Evolutionary conservation across 768 basidiomycete genomes (phyloP).

Genomic region (Panus rudis): DNA sequence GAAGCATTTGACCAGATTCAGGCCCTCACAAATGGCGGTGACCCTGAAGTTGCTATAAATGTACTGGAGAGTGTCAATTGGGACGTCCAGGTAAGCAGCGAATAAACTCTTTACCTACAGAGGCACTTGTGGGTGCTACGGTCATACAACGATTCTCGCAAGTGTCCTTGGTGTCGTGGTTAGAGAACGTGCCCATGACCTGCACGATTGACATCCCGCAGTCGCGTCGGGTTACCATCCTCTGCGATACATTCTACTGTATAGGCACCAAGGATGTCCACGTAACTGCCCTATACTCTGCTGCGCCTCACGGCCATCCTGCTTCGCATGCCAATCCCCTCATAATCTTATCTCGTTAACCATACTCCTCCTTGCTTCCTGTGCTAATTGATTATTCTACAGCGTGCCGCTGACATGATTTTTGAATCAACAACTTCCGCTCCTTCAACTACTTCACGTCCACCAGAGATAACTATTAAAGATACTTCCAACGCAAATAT

Average conservation of each 20-base stretch:
- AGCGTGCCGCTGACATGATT: slow-evolving; percentile 57
- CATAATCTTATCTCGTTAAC: too few species aligned
- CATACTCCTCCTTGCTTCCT: too few species aligned
- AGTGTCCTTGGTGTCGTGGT: slow-evolving; percentile 6
- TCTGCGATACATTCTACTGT: not conserved
- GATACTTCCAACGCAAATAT: slow-evolving; percentile 12
- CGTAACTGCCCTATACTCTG: too few species aligned
- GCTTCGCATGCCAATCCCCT: too few species aligned
- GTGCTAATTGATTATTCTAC: slow-evolving; percentile 2
- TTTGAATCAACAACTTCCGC: slow-evolving; percentile 32
- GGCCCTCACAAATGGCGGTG: slow-evolving; percentile 51
- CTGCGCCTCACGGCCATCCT: too few species aligned
- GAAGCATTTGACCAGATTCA: slow-evolving; percentile 38
- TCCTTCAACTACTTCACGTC: slow-evolving; percentile 12
- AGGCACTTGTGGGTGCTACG: not conserved
- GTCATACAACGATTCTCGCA: not conserved
- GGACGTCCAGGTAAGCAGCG: slow-evolving; percentile 65
- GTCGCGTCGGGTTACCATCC: not conserved
- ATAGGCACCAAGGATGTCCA: not conserved
- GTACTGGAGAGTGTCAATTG: slow-evolving; percentile 59
- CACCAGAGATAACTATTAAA: too few species aligned
- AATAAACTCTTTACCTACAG: not conserved
- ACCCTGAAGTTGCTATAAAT: slow-evolving; percentile 53
- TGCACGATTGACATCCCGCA: not conserved
- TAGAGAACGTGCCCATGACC: slow-evolving; percentile 4